Evolutionary conservation across 805 yeast genomes (phyloP), one percentile per base, ranked within the genome.

Genomic region (Komagataella kurtzmanii): DNA sequence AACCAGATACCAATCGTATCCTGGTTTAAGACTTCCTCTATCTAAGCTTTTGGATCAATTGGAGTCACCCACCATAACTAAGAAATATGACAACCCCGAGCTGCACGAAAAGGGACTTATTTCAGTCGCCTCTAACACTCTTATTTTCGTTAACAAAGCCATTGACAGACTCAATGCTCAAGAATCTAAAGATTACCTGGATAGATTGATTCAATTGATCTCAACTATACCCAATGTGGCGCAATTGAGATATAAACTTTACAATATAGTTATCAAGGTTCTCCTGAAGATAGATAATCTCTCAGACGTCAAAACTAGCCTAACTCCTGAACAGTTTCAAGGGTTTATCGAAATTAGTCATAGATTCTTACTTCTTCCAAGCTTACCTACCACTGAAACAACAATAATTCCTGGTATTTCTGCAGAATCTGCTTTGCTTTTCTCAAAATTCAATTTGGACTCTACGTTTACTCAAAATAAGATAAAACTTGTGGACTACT

Each of bases 371-470:
- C 47, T 45, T 17, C n/a, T 45, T 68, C 40, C 40, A 8, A 8
- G 40, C 14, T 69, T 19, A 53, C 58, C 3, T 69, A 73, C 12
- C 77, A 79, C 45, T 66, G 67, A 54, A 72, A 73, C 7, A 67
- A 71, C 53, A 62, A 71, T 2, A 73, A 79, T 53, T 88, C 47
- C 91, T 0, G 96, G 96, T 0, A 65, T 89, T 50, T 69, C 82
- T 12, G 62, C 71, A 0, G 61, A 61, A 0, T 88, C 84, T 46
- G 74, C 77, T 17, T 62, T 76, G 0, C 87, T 83, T 57, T 78
- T 88, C 57, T 83, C 88, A 0, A 74, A 72, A 51, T 77, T 77
- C 55, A 88, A 91, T 2, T 8, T 30, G 14, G 91, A 90, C 24
- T 76, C 81, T 0, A 63, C 76, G 0, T 81, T 77, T 59, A 76